phyloP scores from a whole-genome alignment of 805 yeast species.

The Candida alai region DNA sequence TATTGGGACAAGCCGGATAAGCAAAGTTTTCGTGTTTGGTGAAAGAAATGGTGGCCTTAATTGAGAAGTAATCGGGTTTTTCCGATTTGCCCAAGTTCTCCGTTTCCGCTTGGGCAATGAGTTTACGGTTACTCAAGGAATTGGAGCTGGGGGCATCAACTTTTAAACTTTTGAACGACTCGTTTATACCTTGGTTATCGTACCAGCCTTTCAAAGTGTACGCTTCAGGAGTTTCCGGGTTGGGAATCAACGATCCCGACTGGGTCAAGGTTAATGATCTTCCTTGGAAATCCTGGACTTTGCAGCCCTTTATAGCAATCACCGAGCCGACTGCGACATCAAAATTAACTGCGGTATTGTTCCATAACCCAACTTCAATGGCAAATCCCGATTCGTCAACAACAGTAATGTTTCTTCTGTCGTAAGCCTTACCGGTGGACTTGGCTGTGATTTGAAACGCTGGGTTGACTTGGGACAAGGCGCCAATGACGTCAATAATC shows the following conservation, averaged over 20 bases:
- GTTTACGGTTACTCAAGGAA: constrained; percentile 54
- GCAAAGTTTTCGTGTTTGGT: constrained; percentile 73
- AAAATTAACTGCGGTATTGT: constrained; percentile 78
- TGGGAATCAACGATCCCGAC: constrained; percentile 67
- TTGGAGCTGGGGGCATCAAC: constrained; percentile 43
- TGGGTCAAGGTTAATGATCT: constrained; percentile 77
- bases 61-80: constrained; percentile 70
- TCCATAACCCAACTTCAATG: constrained; percentile 85
- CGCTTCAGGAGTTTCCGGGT: constrained; percentile 89
- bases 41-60: constrained; percentile 71
- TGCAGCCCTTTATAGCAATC: constrained; percentile 88
- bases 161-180: constrained; percentile 59
- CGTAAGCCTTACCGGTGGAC: constrained; percentile 84
- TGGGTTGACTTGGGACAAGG: constrained; percentile 72
- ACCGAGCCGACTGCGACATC: constrained; percentile 70
- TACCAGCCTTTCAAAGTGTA: constrained; percentile 92
- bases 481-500: constrained; percentile 83
- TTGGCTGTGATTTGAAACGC: constrained; percentile 77
- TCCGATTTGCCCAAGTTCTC: constrained; percentile 72
- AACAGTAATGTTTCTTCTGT: constrained; percentile 81
- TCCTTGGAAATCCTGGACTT: constrained; percentile 85
- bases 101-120: constrained; percentile 60
- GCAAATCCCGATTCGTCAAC: constrained; percentile 83
- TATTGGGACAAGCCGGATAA: constrained; percentile 83
- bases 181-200: constrained; percentile 68